Evolutionary conservation across 805 yeast genomes (phyloP), one percentile per base, ranked within the genome.

Genomic region (Candida piceae): DNA sequence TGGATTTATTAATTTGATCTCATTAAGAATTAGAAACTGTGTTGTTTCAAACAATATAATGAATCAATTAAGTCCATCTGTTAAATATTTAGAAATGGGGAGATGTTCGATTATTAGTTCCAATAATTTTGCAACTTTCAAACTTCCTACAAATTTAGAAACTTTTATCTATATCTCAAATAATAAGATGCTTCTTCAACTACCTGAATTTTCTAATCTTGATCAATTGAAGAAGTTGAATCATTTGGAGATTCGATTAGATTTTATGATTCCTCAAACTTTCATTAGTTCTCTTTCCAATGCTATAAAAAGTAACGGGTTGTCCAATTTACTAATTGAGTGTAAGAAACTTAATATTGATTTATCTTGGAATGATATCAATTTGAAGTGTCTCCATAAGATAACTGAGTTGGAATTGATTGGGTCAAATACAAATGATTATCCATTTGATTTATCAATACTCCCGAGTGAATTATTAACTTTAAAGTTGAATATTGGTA

Each of bases 11-110:
- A 28, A 22, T 20, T 28, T 34, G 12, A 27, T 16, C 11, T 27
- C 22, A n/a, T 29, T 34, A 12, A 28, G 25, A 11, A 12, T 34
- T 21, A 34, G 32, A 34, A 34, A 34, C n/a, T 34, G 36, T 34
- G 31, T 22, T 17, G 15, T 34, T 13, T 34, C 36, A 11, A 23
- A 29, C 12, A 8, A n/a, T 6, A 13, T 34, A 5, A 28, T 34
- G 15, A 16, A 21, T n/a, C 13, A 21, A 11, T 29, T 34, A 16
- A 16, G 31, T 7, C 9, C 16, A 12, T 3, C 27, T 7, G 25
- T 34, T 16, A 20, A 22, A 21, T 5, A 10, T 21, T 17, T 34
- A 12, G 36, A 34, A 21, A 21, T 34, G n/a, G 21, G 23, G 2
- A 34, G 28, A 34, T 34, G 36, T 27, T 20, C 23, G 4, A 21